These are phyloP conservation scores for Aspergillus sp. DNA, from an alignment of 2,329 filamentous ascomycete genomes.

Conservation along the genomic window DNA sequence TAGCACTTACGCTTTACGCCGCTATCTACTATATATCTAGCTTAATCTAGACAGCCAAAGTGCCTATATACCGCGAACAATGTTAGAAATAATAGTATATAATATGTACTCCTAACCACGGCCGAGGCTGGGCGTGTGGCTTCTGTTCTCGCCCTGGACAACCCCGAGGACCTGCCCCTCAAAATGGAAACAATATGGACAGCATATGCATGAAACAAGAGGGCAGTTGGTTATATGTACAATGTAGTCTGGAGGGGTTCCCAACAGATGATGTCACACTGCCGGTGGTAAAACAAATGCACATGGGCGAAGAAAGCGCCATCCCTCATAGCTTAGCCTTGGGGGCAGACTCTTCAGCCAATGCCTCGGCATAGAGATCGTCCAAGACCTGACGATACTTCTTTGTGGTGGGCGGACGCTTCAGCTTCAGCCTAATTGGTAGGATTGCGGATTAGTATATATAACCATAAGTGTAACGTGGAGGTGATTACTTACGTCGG, in stretches of 20 bases:
- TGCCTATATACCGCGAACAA: not conserved
- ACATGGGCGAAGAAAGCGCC: not conserved
- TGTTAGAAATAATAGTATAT: not conserved
- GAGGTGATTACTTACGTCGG: constrained; percentile 44
- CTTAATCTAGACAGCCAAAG: not conserved
- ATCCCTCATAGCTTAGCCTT: constrained; percentile 42
- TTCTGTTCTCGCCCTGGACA: not conserved
- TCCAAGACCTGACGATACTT: constrained; percentile 60
- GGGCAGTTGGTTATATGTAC: not conserved
- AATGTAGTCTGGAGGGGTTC: not conserved
- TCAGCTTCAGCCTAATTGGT: constrained; percentile 64
- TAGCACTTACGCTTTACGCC: no score
- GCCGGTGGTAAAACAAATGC: not conserved
- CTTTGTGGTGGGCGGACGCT: constrained; percentile 68
- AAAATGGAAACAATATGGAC: not conserved
- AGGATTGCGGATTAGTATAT: constrained; percentile 20
- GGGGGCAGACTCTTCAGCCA: constrained; percentile 39
- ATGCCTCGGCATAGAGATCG: constrained; percentile 60
- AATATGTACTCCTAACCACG: not conserved
- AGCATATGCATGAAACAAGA: not conserved
- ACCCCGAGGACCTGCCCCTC: not conserved
- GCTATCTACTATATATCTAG: not conserved
- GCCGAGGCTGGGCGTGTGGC: not conserved
- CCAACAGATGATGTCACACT: not conserved
- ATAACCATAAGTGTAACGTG: not conserved